Evolutionary conservation across 75 land plant genomes (phyloP), one percentile per base, ranked within the genome.

Genomic region (Isoetes taiwanensis): DNA sequence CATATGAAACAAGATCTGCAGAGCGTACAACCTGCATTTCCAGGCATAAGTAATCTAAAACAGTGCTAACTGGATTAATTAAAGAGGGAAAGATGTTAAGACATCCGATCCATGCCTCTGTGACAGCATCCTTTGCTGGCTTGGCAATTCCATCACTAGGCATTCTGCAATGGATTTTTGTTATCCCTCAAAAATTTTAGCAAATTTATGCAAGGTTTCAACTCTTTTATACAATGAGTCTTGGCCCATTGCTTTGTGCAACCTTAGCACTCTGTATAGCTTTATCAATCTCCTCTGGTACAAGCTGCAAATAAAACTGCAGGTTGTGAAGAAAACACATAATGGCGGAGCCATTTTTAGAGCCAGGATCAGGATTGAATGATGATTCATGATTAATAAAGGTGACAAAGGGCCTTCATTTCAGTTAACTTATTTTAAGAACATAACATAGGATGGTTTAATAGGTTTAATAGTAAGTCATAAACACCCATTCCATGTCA

Each of bases 221-320:
- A 23, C 50, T 23, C 50, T 5, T n/a, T 46, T 46, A 23, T 46
- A 46, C 19, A 46, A 46, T 19, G 50, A 23, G 50, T 46, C 19
- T 46, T 46, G 6, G 50, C 50, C 50, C 50, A 37, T 19, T 19
- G 50, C 50, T 46, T 46, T 46, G 50, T 6, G 50, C 50, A 6
- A 23, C 50, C 50, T 46, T 46, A 23, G 50, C 50, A 46, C 50
- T 46, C 50, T 46, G 50, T 19, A 46, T 19, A 6, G 23, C 50
- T 23, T 46, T 46, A 23, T 46, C 25, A 23, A 46, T 46, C 38
- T 46, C 50, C 8, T 46, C 50, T 19, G 6, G 50, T 46, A n/a
- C 50, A 46, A 6, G 50, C 50, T 46, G 50, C n/a, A 37, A 5
- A 9, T 9, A n/a, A n/a, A n/a, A n/a, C n/a, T n/a, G n/a, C n/a